These are phyloP conservation scores for Alternaria sp. DNA, from an alignment of 2,329 filamentous ascomycete species.

Conservation along the genomic window DNA sequence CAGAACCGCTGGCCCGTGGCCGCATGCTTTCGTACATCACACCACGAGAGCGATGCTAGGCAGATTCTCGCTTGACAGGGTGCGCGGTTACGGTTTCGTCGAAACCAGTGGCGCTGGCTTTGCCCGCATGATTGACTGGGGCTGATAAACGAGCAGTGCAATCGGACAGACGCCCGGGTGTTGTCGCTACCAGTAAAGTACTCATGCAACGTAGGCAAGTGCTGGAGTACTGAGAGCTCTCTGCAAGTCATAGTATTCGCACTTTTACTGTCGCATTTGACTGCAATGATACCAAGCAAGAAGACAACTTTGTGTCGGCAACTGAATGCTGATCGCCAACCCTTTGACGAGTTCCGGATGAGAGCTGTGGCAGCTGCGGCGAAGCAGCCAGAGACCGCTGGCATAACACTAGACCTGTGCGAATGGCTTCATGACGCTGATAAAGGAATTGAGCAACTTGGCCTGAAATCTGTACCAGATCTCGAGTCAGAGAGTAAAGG, in stretches of 20 bases:
- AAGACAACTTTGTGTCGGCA: conserved; percentile 18
- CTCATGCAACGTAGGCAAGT: too few relatives aligned
- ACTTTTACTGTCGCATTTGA: not conserved
- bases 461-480: conserved; percentile 7
- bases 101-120: not conserved
- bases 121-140: not conserved
- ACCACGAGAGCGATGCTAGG: not conserved
- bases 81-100: too few relatives aligned
- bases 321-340: conserved; percentile 17
- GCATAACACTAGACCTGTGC: conserved; percentile 19
- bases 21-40: not conserved
- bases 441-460: conserved; percentile 10
- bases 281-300: not conserved
- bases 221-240: not conserved
- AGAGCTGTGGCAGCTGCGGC: not conserved
- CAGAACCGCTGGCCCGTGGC: not conserved
- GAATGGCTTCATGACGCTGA: conserved; percentile 24
- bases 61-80: not conserved
- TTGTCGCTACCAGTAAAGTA: not conserved
- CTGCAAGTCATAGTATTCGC: not conserved
- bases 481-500: conserved; percentile 8
- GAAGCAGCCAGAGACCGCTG: fast-evolving
- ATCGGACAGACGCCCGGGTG: not conserved
- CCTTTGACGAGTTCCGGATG: conserved; percentile 16
- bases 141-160: not conserved